A percentile compares a stretch with the other conserved stretches of the same genome.
Evolutionary conservation across 805 yeast species (phyloP).

Genomic region (Tetrapisispora namnaoensis): DNA sequence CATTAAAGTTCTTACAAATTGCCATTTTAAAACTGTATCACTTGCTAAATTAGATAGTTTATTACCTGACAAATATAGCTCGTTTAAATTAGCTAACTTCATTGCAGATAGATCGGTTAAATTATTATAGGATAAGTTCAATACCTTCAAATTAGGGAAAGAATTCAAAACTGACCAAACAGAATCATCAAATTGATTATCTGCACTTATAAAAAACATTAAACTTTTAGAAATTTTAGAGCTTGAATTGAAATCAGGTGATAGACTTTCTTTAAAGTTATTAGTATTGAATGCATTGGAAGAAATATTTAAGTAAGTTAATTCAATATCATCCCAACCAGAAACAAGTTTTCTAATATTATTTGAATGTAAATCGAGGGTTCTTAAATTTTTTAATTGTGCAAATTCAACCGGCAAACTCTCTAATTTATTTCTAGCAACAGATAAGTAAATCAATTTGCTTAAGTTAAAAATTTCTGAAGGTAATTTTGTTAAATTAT

Average conservation of each 20-base stretch:
- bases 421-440: slow-evolving; percentile 65
- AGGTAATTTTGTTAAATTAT: slow-evolving; percentile 73
- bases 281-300: slow-evolving; percentile 51
- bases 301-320: slow-evolving; percentile 56
- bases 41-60: slow-evolving; percentile 68
- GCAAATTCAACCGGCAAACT: slow-evolving; percentile 60
- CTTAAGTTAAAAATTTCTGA: slow-evolving; percentile 50
- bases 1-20: slow-evolving; percentile 48
- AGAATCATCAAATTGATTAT: slow-evolving; percentile 73
- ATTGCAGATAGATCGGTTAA: slow-evolving; percentile 73
- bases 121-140: slow-evolving; percentile 80
- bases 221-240: slow-evolving; percentile 40
- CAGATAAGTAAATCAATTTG: slow-evolving; percentile 55
- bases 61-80: slow-evolving; percentile 76
- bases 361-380: slow-evolving; percentile 75
- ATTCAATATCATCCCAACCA: slow-evolving; percentile 56
- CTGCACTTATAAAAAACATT: slow-evolving; percentile 56
- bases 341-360: slow-evolving; percentile 62
- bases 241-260: slow-evolving; percentile 3
- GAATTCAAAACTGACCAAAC: slow-evolving; percentile 58
- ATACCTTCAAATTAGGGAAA: slow-evolving; percentile 44
- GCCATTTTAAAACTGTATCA: slow-evolving; percentile 64
- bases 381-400: slow-evolving; percentile 45
- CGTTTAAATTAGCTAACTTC: slow-evolving; percentile 47
- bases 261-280: slow-evolving; percentile 33